These are phyloP conservation scores for Umbilicus rupestris DNA, from an alignment of 164 flowering plant species.

Conservation along the genomic window DNA sequence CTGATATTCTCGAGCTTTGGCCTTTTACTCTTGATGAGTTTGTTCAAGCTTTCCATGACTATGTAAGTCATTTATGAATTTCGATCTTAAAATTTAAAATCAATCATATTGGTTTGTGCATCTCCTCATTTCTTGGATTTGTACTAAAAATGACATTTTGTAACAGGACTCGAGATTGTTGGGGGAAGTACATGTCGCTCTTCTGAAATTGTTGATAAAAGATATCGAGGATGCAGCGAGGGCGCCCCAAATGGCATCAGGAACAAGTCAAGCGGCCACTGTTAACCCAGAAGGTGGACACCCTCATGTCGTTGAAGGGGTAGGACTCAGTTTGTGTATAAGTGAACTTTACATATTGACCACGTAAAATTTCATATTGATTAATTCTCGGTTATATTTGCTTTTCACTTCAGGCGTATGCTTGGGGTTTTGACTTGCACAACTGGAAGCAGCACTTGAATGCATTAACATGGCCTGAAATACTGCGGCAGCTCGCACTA, in stretches of 20 bases:
- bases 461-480: conserved; percentile 93
- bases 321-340: conserved; percentile 18
- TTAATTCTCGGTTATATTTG: neutral
- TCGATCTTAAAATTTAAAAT: neutral
- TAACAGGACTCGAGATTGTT: conserved; percentile 76
- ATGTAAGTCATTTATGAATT: conserved; percentile 38
- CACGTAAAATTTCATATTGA: neutral
- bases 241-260: conserved; percentile 62
- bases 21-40: conserved; percentile 98
- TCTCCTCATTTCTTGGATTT: neutral
- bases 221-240: conserved; percentile 98
- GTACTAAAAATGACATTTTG: neutral
- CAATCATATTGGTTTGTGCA: neutral
- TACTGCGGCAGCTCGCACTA: conserved; percentile 78
- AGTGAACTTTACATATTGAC: neutral
- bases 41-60: conserved; percentile 91
- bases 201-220: conserved; percentile 63
- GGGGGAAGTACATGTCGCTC: conserved; percentile 82
- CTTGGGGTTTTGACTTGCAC: conserved; percentile 90
- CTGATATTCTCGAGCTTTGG: conserved; percentile 90
- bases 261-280: conserved; percentile 49
- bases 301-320: conserved; percentile 96
- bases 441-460: conserved; percentile 80
- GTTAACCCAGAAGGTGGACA: conserved; percentile 92
- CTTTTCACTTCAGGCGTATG: conserved; percentile 62